These are phyloP conservation scores for Termitomyces sp. DNA, from an alignment of 768 basidiomycete species.

Conservation along the genomic window DNA sequence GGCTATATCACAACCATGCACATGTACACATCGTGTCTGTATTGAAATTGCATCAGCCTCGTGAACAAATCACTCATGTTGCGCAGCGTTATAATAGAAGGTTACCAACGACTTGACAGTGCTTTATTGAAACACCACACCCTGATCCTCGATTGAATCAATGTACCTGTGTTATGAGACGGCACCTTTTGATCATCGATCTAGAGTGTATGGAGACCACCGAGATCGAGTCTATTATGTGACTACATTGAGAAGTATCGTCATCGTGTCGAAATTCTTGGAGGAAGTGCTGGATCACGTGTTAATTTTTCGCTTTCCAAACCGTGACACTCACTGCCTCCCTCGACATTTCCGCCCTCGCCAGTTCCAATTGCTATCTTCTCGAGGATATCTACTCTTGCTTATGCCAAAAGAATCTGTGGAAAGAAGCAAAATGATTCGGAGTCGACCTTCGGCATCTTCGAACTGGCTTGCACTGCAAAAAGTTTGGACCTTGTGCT, in stretches of 20 bases:
- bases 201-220: neutral
- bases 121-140: neutral
- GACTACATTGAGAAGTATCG: neutral
- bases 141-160: neutral
- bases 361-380: neutral
- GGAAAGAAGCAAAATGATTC: neutral
- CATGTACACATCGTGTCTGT: neutral
- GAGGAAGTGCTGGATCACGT: neutral
- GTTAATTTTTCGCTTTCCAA: neutral
- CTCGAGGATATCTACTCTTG: neutral
- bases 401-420: neutral
- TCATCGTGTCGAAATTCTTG: no score
- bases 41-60: neutral
- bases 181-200: neutral
- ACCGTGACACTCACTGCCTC: no score
- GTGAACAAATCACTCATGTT: neutral
- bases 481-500: constrained; percentile 31
- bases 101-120: neutral
- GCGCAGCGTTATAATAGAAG: neutral
- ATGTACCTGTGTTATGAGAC: neutral
- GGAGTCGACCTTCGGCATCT: constrained; percentile 27
- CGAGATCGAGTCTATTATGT: neutral
- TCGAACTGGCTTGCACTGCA: constrained; percentile 57
- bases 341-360: neutral
- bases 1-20: neutral